Conservation (phyloP, 768 basidiomycete species). For the Podaxis sp. region DNA sequence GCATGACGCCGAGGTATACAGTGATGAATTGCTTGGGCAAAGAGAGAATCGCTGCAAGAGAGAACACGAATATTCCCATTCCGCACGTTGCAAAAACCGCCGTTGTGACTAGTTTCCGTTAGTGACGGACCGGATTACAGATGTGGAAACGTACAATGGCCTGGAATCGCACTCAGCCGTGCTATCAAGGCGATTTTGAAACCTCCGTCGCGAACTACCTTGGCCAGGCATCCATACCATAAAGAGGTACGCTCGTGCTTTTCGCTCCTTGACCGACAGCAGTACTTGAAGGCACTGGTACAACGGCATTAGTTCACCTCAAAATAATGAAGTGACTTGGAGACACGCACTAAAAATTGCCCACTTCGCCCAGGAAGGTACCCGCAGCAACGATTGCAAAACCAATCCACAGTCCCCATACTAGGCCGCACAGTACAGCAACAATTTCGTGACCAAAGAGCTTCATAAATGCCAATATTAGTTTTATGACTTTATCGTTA, state of each 20-base stretch:
- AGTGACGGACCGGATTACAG: background rate
- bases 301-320: conserved; percentile 3
- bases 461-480: conserved; percentile 24
- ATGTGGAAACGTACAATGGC: conserved; percentile 56
- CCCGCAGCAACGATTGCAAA: conserved; percentile 85
- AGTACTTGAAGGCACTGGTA: conserved; percentile 75
- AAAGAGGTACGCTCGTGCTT: conserved; percentile 61
- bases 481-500: background rate
- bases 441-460: conserved; percentile 93
- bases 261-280: conserved; percentile 69
- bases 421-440: conserved; percentile 81
- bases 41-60: conserved; percentile 74
- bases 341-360: conserved; percentile 76
- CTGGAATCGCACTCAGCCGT: conserved; percentile 80
- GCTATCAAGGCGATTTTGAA: conserved; percentile 79
- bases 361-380: conserved; percentile 82
- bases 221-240: conserved; percentile 56
- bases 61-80: conserved; percentile 75
- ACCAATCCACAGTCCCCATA: conserved; percentile 86
- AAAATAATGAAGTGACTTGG: background rate
- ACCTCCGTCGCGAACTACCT: conserved; percentile 81
- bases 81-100: conserved; percentile 88
- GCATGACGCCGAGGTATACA: conserved; percentile 83
- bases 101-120: conserved; percentile 59
- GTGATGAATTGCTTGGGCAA: conserved; percentile 90